A percentile compares a stretch with the other conserved stretches of the same genome.
Evolutionary conservation across 2,329 filamentous ascomycete species (phyloP).

Genomic region (Alternaria novae-zelandiae): DNA sequence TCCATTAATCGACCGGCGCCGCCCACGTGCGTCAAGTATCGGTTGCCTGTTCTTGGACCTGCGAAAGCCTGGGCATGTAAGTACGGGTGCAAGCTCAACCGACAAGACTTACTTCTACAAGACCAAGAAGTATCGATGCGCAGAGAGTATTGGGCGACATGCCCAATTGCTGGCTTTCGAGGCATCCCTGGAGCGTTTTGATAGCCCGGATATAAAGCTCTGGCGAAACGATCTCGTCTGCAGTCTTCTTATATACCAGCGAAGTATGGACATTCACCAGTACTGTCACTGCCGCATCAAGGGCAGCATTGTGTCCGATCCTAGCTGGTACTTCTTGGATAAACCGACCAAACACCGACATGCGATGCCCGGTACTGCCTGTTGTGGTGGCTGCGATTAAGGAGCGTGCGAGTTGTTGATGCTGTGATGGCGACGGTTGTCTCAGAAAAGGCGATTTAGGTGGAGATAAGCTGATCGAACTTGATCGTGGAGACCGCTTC

Average conservation of each 20-base stretch:
- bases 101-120: constrained; percentile 36
- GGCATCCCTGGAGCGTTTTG: constrained; percentile 33
- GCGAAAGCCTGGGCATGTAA: constrained; percentile 31
- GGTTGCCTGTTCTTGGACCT: constrained; percentile 38
- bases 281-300: constrained; percentile 41
- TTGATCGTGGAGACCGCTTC: constrained; percentile 18
- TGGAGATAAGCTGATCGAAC: constrained; percentile 17
- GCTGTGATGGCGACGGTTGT: constrained; percentile 34
- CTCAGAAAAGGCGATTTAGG: constrained; percentile 23
- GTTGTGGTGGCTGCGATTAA: constrained; percentile 33
- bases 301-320: constrained; percentile 40
- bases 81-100: neutral
- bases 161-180: constrained; percentile 37
- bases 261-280: constrained; percentile 37
- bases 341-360: constrained; percentile 42
- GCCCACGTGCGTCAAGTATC: constrained; percentile 42
- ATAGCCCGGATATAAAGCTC: constrained; percentile 41
- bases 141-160: constrained; percentile 45
- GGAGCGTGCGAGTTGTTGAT: constrained; percentile 36
- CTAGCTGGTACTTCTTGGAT: constrained; percentile 38
- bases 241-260: constrained; percentile 30
- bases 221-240: constrained; percentile 33
- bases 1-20: constrained; percentile 44
- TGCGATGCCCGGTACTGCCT: constrained; percentile 36
- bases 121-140: constrained; percentile 39